These are phyloP conservation scores for Botryotinia narcissicola DNA, from an alignment of 2,329 filamentous ascomycete species.

Conservation along the genomic window DNA sequence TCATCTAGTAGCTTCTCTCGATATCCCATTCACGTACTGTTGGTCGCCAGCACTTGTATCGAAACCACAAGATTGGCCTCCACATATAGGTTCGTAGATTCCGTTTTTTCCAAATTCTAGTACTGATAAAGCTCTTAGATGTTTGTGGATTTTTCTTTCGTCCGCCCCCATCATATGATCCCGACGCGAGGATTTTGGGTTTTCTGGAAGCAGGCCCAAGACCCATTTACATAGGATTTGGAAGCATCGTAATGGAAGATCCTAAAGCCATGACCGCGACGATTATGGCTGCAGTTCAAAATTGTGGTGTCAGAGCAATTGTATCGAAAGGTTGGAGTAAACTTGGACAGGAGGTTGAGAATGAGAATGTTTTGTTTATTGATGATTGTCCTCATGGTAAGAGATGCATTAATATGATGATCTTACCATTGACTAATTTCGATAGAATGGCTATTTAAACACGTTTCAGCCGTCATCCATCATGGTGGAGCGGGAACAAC, in stretches of 20 bases:
- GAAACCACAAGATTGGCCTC: constrained; percentile 3
- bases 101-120: too few relatives aligned
- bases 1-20: constrained; percentile 65
- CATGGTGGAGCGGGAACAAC: constrained; percentile 45
- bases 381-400: constrained; percentile 66
- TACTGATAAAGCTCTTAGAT: constrained; percentile 41
- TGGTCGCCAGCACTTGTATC: constrained; percentile 47
- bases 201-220: constrained; percentile 57
- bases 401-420: too few relatives aligned
- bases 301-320: constrained; percentile 64
- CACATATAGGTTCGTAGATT: constrained; percentile 52
- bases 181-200: constrained; percentile 40
- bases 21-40: constrained; percentile 72
- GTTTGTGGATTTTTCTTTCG: constrained; percentile 77
- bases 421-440: not conserved
- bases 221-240: constrained; percentile 74
- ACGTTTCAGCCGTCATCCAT: constrained; percentile 44
- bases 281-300: constrained; percentile 65
- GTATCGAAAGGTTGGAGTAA: constrained; percentile 76
- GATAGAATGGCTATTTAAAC: constrained; percentile 66
- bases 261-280: constrained; percentile 61
- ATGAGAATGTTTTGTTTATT: constrained; percentile 66
- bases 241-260: constrained; percentile 72
- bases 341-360: constrained; percentile 53
- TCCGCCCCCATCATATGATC: constrained; percentile 55